Evolutionary conservation across 129 eudicot species (phyloP).

Genomic region (Deinandra increscens): DNA sequence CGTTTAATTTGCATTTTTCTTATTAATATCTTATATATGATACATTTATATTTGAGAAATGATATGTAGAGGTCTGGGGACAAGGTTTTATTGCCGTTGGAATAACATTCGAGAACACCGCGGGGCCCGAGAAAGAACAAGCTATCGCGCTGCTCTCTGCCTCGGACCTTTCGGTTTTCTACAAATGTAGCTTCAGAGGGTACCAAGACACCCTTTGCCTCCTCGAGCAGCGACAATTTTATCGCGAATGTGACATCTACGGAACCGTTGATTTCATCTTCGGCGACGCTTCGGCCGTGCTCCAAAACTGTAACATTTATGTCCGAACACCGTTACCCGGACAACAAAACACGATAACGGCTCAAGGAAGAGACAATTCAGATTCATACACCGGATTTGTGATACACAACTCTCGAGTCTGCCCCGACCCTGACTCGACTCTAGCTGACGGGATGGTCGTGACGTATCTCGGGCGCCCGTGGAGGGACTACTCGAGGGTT

Average conservation of each 20-base stretch:
- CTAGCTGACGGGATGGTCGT: background rate
- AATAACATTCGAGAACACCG: conserved; percentile 44
- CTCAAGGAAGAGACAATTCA: conserved; percentile 41
- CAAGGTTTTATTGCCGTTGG: conserved; percentile 37
- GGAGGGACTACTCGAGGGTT: conserved; percentile 38
- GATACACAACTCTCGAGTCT: conserved; percentile 34
- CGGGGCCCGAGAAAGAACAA: conserved; percentile 35
- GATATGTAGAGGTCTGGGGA: conserved; percentile 9
- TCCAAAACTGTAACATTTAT: conserved; percentile 45
- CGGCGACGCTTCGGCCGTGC: conserved; percentile 37
- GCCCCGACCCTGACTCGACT: conserved; percentile 18
- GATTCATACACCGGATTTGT: conserved; percentile 34
- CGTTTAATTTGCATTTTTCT: background rate
- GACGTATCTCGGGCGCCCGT: conserved; percentile 45
- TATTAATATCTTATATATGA: too few species aligned
- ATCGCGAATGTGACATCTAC: conserved; percentile 44
- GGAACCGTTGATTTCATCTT: conserved; percentile 49
- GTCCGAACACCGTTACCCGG: conserved; percentile 28
- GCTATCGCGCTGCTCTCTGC: conserved; percentile 38
- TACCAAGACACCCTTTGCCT: conserved; percentile 45
- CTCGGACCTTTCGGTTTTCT: conserved; percentile 33
- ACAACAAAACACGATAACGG: conserved; percentile 36
- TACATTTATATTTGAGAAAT: background rate
- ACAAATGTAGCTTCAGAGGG: conserved; percentile 48
- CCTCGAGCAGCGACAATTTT: conserved; percentile 30